A percentile compares a stretch with the other conserved stretches of the same genome.
Evolutionary conservation across 345 rosid genomes (phyloP).

Genomic region (Mangifera indica): DNA sequence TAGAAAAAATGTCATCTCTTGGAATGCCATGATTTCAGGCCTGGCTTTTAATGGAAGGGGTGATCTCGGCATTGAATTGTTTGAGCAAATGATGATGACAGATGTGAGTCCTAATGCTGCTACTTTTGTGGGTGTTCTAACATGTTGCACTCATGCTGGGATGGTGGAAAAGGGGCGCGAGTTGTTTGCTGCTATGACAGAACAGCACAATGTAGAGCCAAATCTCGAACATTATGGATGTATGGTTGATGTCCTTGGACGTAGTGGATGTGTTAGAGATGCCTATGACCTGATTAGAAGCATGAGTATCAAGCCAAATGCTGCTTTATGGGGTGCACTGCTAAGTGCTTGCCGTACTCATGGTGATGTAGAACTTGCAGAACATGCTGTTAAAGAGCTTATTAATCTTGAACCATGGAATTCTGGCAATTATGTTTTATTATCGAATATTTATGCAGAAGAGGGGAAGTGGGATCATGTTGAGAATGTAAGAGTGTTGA

Average conservation of each 20-base stretch:
- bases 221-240: conserved; percentile 65
- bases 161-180: conserved; percentile 46
- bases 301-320: conserved; percentile 48
- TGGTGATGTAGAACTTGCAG: conserved; percentile 57
- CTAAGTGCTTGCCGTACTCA: conserved; percentile 67
- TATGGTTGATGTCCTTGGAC: conserved; percentile 72
- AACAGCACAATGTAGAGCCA: conserved; percentile 40
- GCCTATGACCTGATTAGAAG: conserved; percentile 59
- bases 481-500: conserved; percentile 47
- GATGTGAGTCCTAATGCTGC: conserved; percentile 48
- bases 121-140: conserved; percentile 50
- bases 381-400: conserved; percentile 55
- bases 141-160: conserved; percentile 69
- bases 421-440: conserved; percentile 66
- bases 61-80: conserved; percentile 48
- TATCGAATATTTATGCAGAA: conserved; percentile 68
- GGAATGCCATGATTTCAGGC: conserved; percentile 71
- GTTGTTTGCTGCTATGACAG: conserved; percentile 50
- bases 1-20: conserved; percentile 50
- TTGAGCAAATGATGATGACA: conserved; percentile 49
- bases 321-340: conserved; percentile 66
- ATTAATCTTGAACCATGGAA: conserved; percentile 57
- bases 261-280: conserved; percentile 48
- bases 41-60: conserved; percentile 62
- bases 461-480: conserved; percentile 71